Evolutionary conservation across 192 early-diverging fungal species (phyloP).

Genomic region (Gigaspora rosea): DNA sequence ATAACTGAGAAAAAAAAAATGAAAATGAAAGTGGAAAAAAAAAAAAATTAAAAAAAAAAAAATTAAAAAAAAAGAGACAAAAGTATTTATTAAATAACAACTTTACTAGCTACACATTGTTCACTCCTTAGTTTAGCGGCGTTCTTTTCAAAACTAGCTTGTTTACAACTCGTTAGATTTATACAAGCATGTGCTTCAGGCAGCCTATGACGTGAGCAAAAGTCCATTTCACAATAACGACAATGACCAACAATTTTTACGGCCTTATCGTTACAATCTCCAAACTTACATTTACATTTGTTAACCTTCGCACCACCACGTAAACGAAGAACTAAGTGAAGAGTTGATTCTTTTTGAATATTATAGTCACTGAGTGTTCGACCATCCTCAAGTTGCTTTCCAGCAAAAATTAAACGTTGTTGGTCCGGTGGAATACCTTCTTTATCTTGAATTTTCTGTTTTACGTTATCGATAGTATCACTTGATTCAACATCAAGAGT

Average conservation of each 20-base stretch:
- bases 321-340: slow-evolving; percentile 76
- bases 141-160: slow-evolving; percentile 59
- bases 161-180: slow-evolving; percentile 62
- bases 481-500: slow-evolving; percentile 85
- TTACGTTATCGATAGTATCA: slow-evolving; percentile 80
- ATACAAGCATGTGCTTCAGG: slow-evolving; percentile 75
- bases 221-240: slow-evolving; percentile 61
- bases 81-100: slow-evolving; percentile 43
- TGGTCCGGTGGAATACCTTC: slow-evolving; percentile 87
- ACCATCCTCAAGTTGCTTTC: slow-evolving; percentile 83
- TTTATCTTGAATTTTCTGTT: slow-evolving; percentile 85
- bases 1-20: no score
- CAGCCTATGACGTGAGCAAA: slow-evolving; percentile 71
- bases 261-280: slow-evolving; percentile 49
- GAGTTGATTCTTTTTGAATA: slow-evolving; percentile 84
- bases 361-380: slow-evolving; percentile 76
- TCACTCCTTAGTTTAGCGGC: slow-evolving; percentile 64
- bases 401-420: slow-evolving; percentile 81
- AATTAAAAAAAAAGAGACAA: no score
- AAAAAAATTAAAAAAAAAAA: no score
- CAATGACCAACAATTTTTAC: slow-evolving; percentile 73
- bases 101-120: slow-evolving; percentile 73
- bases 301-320: slow-evolving; percentile 62
- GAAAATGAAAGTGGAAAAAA: no score
- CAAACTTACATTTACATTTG: slow-evolving; percentile 41